Base-by-base conservation (phyloP, 2,329 filamentous ascomycete species). In the Xylariaceae sp. region DNA sequence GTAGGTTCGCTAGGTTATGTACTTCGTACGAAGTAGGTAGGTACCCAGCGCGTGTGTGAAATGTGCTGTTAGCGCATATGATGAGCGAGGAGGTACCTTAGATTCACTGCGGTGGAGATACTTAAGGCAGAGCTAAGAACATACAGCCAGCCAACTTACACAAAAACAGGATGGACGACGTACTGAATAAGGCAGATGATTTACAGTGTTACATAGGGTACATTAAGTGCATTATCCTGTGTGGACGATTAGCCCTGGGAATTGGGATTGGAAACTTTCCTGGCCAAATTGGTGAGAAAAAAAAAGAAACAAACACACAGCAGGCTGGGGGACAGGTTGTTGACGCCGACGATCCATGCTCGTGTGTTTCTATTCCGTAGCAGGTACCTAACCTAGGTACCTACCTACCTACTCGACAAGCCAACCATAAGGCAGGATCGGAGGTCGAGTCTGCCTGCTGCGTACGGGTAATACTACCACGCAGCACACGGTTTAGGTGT, bases 241-340 rank as follows among this genome's bases (percentile, higher is more conserved):
- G 37, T 13, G 37, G 37, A 30, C 23, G 23, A 30, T 30, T 70
- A 68, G 69, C 66, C 61, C 49, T 57, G 45, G 13, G 55, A 15
- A 53, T 51, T 61, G 61, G 49, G 61, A 62, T 61, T 67, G 58
- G 63, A 57, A 62, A 61, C n/a, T 45, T 45, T 41, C 37, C 37
- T 41, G 37, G 37, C 11, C 6, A 45, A 56, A 50, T 65, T 65
- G 49, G 30, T 6, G 23, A 51, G 57, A 53, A 23, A 56, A 57
- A 63, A 66, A 68, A 69, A 67, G 69, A 64, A 61, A 10, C 45
- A 60, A 59, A 55, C 23, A 30, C 23, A 30, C 23, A 30, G 23
- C 23, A 30, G 41, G 5, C 5, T n/a, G 41, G 62, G 64, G 66
- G 60, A 63, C 63, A 41, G 11, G 11, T 41, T 63, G 60, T 57